Conservation (phyloP, 1,139 yeast species). For the Arxiozyma bovina region DNA sequence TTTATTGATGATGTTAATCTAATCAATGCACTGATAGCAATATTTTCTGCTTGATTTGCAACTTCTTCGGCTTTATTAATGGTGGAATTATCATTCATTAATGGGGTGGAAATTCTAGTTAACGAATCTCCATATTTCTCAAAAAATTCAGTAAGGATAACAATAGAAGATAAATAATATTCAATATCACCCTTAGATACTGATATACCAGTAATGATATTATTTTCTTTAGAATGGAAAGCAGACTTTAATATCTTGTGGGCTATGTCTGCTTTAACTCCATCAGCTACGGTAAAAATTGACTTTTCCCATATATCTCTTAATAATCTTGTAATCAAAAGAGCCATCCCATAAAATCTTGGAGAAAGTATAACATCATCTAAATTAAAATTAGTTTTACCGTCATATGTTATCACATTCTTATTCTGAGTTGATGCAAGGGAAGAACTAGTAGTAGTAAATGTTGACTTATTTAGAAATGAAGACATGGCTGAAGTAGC, state of each 20-base stretch:
- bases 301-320: conserved; percentile 69
- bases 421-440: conserved; percentile 8
- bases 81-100: conserved; percentile 25
- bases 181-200: conserved; percentile 51
- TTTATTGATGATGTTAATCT: conserved; percentile 71
- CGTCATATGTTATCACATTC: conserved; percentile 5
- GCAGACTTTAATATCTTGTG: conserved; percentile 10
- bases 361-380: conserved; percentile 84
- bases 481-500: conserved; percentile 25
- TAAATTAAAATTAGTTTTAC: conserved; percentile 31
- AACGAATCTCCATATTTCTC: conserved; percentile 50
- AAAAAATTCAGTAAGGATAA: conserved; percentile 49
- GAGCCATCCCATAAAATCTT: conserved; percentile 82
- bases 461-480: conserved; percentile 19
- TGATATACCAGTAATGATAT: conserved; percentile 22
- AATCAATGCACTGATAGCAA: conserved; percentile 73
- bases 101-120: conserved; percentile 48
- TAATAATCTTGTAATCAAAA: conserved; percentile 68
- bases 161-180: conserved; percentile 53
- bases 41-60: conserved; percentile 84
- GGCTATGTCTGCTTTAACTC: conserved; percentile 35
- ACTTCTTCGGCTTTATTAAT: conserved; percentile 33
- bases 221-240: conserved; percentile 10
- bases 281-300: conserved; percentile 45
- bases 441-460: conserved; percentile 18